Evolutionary conservation across 768 basidiomycete species (phyloP).

Genomic region (Pholiota conissans): DNA sequence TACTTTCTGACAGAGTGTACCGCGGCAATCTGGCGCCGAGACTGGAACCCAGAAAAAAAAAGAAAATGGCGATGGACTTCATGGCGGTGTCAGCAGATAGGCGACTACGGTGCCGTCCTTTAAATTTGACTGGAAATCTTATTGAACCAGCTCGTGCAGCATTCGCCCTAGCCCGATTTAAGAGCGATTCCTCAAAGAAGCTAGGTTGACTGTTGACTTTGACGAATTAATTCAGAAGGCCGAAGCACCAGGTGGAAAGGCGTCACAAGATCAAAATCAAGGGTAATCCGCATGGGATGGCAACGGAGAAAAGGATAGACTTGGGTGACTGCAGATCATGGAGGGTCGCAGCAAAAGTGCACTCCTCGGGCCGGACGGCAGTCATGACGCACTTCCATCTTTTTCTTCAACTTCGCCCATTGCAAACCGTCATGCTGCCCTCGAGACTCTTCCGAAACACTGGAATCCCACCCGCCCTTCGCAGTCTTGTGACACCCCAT

Average conservation of each 20-base stretch:
- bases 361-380: no score
- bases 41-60: background rate
- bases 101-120: background rate
- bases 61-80: background rate
- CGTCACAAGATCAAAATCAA: background rate
- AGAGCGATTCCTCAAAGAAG: background rate
- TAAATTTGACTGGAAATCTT: background rate
- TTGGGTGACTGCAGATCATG: no score
- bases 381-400: no score
- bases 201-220: background rate
- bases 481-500: conserved; percentile 37
- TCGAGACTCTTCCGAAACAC: conserved; percentile 45
- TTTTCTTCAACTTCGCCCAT: background rate
- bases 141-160: background rate
- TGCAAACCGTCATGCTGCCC: conserved; percentile 37
- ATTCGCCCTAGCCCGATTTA: background rate
- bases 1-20: conserved; percentile 34
- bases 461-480: conserved; percentile 43
- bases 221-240: no score
- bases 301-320: background rate
- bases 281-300: background rate
- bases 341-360: no score
- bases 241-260: background rate
- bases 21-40: background rate
- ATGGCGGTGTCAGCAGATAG: background rate